Conservation (phyloP, 1,139 yeast species). For the Arxiozyma telluris region DNA sequence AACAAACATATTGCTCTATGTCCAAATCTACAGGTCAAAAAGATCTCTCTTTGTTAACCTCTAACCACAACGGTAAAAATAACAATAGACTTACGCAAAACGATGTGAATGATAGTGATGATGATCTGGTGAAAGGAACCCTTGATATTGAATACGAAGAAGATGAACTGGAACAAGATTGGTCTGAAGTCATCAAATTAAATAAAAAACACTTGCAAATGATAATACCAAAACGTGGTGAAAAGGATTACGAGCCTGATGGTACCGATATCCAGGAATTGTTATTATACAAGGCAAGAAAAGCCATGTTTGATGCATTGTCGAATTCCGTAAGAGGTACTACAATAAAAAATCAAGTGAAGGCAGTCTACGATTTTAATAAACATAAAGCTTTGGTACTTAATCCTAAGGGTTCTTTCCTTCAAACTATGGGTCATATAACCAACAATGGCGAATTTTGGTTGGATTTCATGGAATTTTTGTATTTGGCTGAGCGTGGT, state of each 20-base stretch:
- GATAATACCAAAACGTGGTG: constrained; percentile 59
- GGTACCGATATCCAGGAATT: constrained; percentile 54
- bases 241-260: constrained; percentile 81
- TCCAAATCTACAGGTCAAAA: not conserved
- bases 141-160: constrained; percentile 28
- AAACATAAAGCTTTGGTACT: constrained; percentile 40
- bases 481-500: constrained; percentile 80
- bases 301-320: constrained; percentile 68
- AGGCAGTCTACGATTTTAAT: constrained; percentile 41
- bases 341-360: constrained; percentile 40
- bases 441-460: constrained; percentile 41
- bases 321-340: constrained; percentile 47
- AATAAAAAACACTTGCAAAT: constrained; percentile 24
- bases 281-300: constrained; percentile 46
- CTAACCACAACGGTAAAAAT: not conserved
- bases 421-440: constrained; percentile 63
- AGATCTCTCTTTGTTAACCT: not conserved
- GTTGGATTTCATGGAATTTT: constrained; percentile 57
- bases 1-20: not conserved
- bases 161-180: constrained; percentile 65
- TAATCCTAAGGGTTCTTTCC: constrained; percentile 61
- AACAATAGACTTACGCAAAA: not conserved
- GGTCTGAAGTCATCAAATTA: constrained; percentile 38
- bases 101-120: not conserved
- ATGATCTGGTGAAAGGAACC: not conserved